Base-by-base conservation (phyloP, 352 stramenopile species). In the Pythium rhizo-oryzae region DNA sequence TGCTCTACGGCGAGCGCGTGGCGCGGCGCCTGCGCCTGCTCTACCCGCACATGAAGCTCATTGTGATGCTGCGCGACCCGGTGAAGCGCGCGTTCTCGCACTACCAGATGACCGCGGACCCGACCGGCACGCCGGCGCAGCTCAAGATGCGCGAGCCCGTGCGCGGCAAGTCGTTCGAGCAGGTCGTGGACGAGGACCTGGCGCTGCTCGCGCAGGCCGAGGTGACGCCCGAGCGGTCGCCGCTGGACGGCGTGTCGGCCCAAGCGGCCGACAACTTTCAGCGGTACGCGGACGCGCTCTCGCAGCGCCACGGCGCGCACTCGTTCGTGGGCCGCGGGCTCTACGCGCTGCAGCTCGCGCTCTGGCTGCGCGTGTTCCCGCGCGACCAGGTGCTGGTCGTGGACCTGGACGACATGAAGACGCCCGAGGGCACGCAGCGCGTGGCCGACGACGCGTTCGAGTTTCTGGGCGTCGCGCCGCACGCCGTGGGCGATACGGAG, bases 1-100 rank as follows among this genome's bases (percentile, higher is more conserved):
- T 96, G 9, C 61, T 96, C 4, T 88, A 90, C 59, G 83, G 83
- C 28, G 71, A 79, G 51, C 57, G 66, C 8, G 70, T 91, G 28
- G 83, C 82, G 0, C 59, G 66, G 37, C 76, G 80, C 1, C 70
- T 92, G 59, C 67, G 71, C 21, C 50, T 79, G 67, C 59, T 89
- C 16, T 80, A 82, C 49, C 79, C 84, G 0, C 46, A 82, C 35
- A 85, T 83, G 59, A 84, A 85, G 59, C 78, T 98, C 21, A 89
- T 98, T 65, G 91, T 98, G 41, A 97, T 98, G 80, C 75, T 98
- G 41, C 84, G 96, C n/a, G 82, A 98, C 76, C 96, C 96, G 0
- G 89, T 98, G n/a, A 84, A 91, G 66, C 83, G 96, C 51, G 92
- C 91, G 16, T 90, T 90, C 67, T 98, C 89, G 24, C 96, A 98